phyloP scores from a whole-genome alignment of 2,329 filamentous ascomycete species.

The Claviceps sorghi region DNA sequence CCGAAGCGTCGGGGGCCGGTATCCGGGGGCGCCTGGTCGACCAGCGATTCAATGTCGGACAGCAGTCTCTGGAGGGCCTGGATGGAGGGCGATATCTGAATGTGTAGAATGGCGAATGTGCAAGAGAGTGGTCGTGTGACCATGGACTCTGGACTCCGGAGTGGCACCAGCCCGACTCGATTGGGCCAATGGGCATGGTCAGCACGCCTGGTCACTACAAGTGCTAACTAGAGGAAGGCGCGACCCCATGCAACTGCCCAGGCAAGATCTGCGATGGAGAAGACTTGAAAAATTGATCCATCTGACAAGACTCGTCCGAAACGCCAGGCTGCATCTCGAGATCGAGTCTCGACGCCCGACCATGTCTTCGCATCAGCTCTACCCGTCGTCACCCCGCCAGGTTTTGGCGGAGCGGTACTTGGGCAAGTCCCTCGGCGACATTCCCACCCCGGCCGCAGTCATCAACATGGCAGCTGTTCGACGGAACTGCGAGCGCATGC shows the following conservation, averaged over 20 bases:
- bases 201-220: too few relatives aligned
- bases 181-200: neutral
- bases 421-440: constrained; percentile 42
- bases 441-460: constrained; percentile 53
- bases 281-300: too few relatives aligned
- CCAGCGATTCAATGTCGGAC: constrained; percentile 45
- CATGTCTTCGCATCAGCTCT: constrained; percentile 12
- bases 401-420: constrained; percentile 21
- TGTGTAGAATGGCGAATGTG: too few relatives aligned
- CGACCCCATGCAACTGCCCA: neutral
- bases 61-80: constrained; percentile 52
- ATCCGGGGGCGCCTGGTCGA: constrained; percentile 70
- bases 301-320: too few relatives aligned
- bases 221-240: neutral
- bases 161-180: neutral
- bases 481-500: constrained; percentile 58
- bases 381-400: constrained; percentile 12
- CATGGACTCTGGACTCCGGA: neutral
- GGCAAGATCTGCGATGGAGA: too few relatives aligned
- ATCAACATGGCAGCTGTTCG: constrained; percentile 52
- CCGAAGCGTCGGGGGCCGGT: constrained; percentile 79
- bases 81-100: constrained; percentile 32
- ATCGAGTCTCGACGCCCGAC: neutral
- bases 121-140: too few relatives aligned
- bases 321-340: neutral